These are phyloP conservation scores for Wallacemonas sp. DNA, from an alignment of 208 protist species.

Conservation along the genomic window DNA sequence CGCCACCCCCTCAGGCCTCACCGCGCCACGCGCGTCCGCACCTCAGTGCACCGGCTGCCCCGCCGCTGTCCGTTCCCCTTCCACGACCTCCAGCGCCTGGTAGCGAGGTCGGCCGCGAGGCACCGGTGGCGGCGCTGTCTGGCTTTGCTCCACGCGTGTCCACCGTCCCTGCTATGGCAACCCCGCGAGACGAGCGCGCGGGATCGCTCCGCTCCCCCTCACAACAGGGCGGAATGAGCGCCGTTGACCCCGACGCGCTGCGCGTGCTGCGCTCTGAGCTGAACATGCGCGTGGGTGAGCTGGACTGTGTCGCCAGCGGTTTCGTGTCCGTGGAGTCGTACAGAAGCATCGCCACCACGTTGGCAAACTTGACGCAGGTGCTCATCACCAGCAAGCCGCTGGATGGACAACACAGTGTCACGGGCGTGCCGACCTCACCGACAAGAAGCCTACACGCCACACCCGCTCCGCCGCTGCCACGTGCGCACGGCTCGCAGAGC, in stretches of 20 bases:
- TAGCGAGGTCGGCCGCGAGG: too few relatives aligned
- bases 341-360: constrained; percentile 14
- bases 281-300: constrained; percentile 9
- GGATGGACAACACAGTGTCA: background rate
- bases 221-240: background rate
- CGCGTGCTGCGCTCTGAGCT: background rate
- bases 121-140: too few relatives aligned
- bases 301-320: constrained; percentile 33
- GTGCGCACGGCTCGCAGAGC: background rate
- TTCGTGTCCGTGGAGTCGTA: constrained; percentile 28
- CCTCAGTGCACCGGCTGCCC: too few relatives aligned
- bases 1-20: too few relatives aligned
- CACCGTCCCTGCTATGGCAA: too few relatives aligned
- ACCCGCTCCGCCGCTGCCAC: too few relatives aligned
- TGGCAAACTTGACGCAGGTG: constrained; percentile 15
- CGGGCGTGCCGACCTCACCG: background rate
- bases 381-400: background rate
- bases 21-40: too few relatives aligned
- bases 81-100: too few relatives aligned
- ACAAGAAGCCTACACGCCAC: too few relatives aligned
- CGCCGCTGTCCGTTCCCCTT: too few relatives aligned
- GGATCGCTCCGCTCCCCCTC: background rate
- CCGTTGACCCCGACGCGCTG: background rate
- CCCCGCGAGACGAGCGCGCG: too few relatives aligned
- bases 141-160: too few relatives aligned